Evolutionary conservation across 2,329 filamentous ascomycete species (phyloP), one percentile per base, ranked within the genome.

Genomic region (Aschersonia sp.): DNA sequence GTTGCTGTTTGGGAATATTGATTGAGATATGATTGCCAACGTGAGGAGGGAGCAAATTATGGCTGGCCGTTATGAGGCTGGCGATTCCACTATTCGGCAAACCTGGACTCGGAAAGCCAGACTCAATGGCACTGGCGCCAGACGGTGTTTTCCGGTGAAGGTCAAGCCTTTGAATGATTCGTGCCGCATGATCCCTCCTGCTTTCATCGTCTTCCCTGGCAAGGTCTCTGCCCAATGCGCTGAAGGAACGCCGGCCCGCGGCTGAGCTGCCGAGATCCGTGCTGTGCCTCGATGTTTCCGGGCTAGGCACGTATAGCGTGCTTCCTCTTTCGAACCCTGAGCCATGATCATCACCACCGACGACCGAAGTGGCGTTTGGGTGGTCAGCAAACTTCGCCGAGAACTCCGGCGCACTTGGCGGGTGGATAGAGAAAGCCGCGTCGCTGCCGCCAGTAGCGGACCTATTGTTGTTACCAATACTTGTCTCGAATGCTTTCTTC

Each of bases 101-200:
- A 67, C 67, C 47, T 61, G 66, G 51, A 38, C 65, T 61, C 29
- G 59, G 63, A 45, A 55, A 65, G 2, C 63, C 62, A 6, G 59
- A 56, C 32, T 71, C 69, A 6, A 61, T 58, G 30, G 64, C 67
- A 28, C 42, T 28, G 28, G 66, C 61, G 31, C 73, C 72, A 51
- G 82, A 77, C 5, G 80, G 78, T 40, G 82, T 74, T 60, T 91
- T 94, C 54, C 91, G 81, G 62, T 94, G 86, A 49, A 95, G 72
- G 63, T 96, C 91, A 43, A 96, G 75, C 64, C 89, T 95, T 61
- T 94, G 87, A 62, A 96, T 96, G 53, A 97, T 88, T 51, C 89
- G 80, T 28, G 87, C 79, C 6, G 87, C 85, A 62, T 92, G 88
- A 51, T 94, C 89, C 51, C 85, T 77, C 49, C 82, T 77, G 53